Percentiles rank a stretch among this genome's conserved stretches.
Evolutionary conservation across 371 early-diverging fungal genomes (phyloP).

Genomic region (Nematocida major): DNA sequence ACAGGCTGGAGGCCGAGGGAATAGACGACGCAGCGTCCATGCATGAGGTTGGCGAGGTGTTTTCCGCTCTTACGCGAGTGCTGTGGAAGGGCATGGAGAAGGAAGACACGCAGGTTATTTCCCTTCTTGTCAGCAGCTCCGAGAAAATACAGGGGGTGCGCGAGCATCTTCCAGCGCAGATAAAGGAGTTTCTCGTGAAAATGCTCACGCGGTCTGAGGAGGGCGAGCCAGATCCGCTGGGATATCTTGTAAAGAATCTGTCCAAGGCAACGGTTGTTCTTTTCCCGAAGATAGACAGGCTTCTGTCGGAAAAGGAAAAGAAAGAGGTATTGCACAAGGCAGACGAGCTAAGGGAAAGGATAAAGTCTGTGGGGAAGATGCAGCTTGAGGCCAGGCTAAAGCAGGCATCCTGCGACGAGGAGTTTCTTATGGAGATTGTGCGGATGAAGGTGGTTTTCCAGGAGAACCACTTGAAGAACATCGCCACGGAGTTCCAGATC

Average conservation of each 20-base stretch:
- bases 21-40: not conserved
- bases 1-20: not conserved
- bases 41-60: not conserved
- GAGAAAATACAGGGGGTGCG: not conserved
- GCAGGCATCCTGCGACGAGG: slow-evolving; percentile 6
- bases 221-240: not conserved
- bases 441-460: slow-evolving; percentile 9
- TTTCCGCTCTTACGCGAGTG: not conserved
- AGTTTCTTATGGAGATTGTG: slow-evolving; percentile 38
- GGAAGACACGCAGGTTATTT: not conserved
- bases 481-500: not conserved
- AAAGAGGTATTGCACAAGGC: not conserved
- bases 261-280: not conserved
- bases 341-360: not conserved
- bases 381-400: not conserved
- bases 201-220: not conserved
- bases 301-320: not conserved
- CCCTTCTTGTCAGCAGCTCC: not conserved
- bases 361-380: not conserved
- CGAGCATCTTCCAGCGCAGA: not conserved
- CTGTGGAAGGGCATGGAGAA: not conserved
- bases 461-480: not conserved
- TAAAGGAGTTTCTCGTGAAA: not conserved
- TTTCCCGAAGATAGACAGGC: not conserved
- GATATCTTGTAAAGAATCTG: not conserved